These are phyloP conservation scores for Termitomyces sp. DNA, from an alignment of 1,284 basidiomycete species.

Conservation along the genomic window DNA sequence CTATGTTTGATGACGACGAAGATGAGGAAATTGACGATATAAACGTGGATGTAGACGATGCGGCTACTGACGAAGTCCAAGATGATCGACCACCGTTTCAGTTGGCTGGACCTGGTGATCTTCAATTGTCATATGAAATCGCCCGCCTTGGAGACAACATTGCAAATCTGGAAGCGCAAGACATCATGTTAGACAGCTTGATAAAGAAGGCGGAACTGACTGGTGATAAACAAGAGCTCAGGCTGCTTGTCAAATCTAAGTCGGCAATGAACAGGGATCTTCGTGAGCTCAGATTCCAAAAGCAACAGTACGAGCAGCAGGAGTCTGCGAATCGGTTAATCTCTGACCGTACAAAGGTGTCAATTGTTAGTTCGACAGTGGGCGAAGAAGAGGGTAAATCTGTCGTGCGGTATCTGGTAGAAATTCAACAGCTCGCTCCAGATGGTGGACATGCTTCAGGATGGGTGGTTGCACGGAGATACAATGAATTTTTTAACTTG, in stretches of 20 bases:
- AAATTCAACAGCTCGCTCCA: slow-evolving; percentile 79
- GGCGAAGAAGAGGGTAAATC: slow-evolving; percentile 83
- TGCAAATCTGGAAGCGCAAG: slow-evolving; percentile 72
- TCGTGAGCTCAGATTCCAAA: slow-evolving; percentile 83
- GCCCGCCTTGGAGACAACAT: slow-evolving; percentile 71
- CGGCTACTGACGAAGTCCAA: slow-evolving; percentile 37
- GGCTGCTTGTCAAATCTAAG: slow-evolving; percentile 77
- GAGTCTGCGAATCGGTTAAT: slow-evolving; percentile 80
- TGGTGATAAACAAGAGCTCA: slow-evolving; percentile 82
- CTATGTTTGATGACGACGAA: slow-evolving; percentile 37
- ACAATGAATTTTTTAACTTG: slow-evolving; percentile 91
- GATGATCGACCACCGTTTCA: slow-evolving; percentile 53
- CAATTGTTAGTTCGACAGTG: slow-evolving; percentile 72
- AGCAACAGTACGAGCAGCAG: slow-evolving; percentile 86
- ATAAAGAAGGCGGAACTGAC: slow-evolving; percentile 93
- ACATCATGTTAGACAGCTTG: slow-evolving; percentile 77
- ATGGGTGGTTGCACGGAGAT: slow-evolving; percentile 89
- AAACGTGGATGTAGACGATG: slow-evolving; percentile 40
- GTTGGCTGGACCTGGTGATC: slow-evolving; percentile 78
- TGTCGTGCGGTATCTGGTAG: slow-evolving; percentile 89
- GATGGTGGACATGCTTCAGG: slow-evolving; percentile 76
- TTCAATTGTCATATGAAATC: slow-evolving; percentile 83
- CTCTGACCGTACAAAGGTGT: slow-evolving; percentile 73
- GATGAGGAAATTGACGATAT: slow-evolving; percentile 35
- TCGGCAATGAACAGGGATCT: slow-evolving; percentile 79